These are phyloP conservation scores for Dendrocalamus sinicus DNA, from an alignment of 176 grass and related monocot species.

Conservation along the genomic window DNA sequence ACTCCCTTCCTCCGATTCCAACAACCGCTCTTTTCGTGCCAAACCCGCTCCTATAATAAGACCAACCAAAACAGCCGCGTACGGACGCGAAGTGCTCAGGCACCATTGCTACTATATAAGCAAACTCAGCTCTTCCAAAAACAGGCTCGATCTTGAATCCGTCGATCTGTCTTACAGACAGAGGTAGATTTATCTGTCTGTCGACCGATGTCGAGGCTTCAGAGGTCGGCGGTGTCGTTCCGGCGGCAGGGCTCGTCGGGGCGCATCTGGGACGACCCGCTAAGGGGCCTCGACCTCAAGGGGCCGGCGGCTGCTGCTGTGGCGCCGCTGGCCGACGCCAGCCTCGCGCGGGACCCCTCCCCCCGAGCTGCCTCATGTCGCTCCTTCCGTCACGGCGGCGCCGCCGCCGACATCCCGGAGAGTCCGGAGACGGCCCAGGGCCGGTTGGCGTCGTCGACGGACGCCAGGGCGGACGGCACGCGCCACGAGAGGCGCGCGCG, in stretches of 20 bases:
- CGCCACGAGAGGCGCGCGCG: slow-evolving; percentile 8
- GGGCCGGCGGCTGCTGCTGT: not conserved
- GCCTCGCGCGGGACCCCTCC: not conserved
- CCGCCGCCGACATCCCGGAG: not conserved
- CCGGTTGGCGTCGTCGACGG: not conserved
- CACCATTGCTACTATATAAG: not conserved
- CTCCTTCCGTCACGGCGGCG: not conserved
- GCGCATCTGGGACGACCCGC: slow-evolving; percentile 57
- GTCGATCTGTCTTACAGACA: not conserved
- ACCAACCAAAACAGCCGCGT: slow-evolving; percentile 32
- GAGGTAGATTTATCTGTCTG: not conserved
- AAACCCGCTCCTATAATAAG: slow-evolving; percentile 33
- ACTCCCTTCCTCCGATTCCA: slow-evolving; percentile 9
- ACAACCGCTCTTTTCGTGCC: slow-evolving; percentile 24
- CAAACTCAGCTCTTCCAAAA: not conserved
- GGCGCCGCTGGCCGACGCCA: not conserved
- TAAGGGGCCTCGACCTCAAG: slow-evolving; percentile 32
- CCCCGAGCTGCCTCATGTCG: not conserved
- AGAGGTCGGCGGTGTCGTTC: slow-evolving; percentile 66
- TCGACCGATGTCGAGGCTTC: slow-evolving; percentile 50
- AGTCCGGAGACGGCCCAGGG: not conserved
- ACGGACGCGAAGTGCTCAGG: not conserved
- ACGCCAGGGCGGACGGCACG: not conserved
- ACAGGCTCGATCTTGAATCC: not conserved
- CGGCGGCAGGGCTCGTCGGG: slow-evolving; percentile 71